Percentiles rank a stretch among this genome's conserved stretches.
Conservation (phyloP, 192 early-diverging fungal species). For the Allomyces macrogynus region DNA sequence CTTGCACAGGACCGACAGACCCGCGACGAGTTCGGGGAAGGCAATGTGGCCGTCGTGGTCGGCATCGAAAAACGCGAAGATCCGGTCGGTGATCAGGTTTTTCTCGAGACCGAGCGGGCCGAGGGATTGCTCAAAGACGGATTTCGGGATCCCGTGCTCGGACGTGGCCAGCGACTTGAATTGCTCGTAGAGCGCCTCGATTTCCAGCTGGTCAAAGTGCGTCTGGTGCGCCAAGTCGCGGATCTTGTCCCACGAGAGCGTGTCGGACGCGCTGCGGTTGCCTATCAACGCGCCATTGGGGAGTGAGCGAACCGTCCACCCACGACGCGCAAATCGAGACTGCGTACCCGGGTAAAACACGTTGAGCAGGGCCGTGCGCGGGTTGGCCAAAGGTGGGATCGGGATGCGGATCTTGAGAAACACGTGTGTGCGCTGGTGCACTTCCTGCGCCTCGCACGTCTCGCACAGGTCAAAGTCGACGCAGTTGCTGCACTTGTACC, state of each 20-base stretch:
- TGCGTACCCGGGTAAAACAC: constrained; percentile 56
- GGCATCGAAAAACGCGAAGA: constrained; percentile 78
- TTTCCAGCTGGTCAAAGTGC: constrained; percentile 66
- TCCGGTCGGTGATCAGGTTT: constrained; percentile 65
- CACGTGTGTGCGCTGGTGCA: constrained; percentile 58
- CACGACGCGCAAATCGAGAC: constrained; percentile 1
- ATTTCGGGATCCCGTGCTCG: constrained; percentile 51
- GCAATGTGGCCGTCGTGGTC: constrained; percentile 54
- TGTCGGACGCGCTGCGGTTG: constrained; percentile 6
- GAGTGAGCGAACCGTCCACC: not conserved
- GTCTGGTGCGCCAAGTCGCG: constrained; percentile 30
- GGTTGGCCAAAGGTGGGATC: constrained; percentile 71
- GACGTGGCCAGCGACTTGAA: constrained; percentile 60
- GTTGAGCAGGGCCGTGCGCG: constrained; percentile 44
- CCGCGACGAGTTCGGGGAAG: constrained; percentile 65
- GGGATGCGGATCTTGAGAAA: constrained; percentile 83
- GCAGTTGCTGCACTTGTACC: constrained; percentile 90
- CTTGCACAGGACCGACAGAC: constrained; percentile 61
- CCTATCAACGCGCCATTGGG: constrained; percentile 1
- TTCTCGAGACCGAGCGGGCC: constrained; percentile 64
- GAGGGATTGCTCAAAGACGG: constrained; percentile 66
- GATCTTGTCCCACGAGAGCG: constrained; percentile 13
- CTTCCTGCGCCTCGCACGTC: constrained; percentile 61
- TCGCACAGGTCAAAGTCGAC: constrained; percentile 84
- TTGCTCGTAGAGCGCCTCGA: constrained; percentile 70